These are phyloP conservation scores for Aegilops umbellulata DNA, from an alignment of 176 grass and related monocot species.

Conservation along the genomic window DNA sequence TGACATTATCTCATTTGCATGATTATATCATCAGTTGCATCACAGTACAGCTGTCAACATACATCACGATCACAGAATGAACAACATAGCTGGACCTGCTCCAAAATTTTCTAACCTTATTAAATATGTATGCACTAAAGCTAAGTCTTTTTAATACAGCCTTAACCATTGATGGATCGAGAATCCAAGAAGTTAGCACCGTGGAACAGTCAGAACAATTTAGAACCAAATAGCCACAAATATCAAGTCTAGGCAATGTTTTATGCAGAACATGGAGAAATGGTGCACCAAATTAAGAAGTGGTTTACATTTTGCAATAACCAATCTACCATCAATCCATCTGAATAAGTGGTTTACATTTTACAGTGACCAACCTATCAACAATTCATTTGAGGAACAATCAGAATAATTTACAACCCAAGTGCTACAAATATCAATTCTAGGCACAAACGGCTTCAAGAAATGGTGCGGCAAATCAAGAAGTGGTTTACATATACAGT, in stretches of 20 bases:
- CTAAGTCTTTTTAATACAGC: background rate
- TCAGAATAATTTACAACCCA: background rate
- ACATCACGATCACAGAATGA: background rate
- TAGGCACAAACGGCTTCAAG: background rate
- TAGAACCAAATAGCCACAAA: background rate
- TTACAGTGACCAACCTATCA: background rate
- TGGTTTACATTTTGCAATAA: background rate
- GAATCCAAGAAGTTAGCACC: background rate
- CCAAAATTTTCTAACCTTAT: background rate
- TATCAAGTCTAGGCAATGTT: background rate
- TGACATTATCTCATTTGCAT: background rate
- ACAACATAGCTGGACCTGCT: background rate
- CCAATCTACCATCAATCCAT: background rate
- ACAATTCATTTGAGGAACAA: background rate
- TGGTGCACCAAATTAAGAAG: background rate
- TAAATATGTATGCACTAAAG: background rate
- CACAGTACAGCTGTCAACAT: background rate
- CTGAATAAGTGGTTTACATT: background rate
- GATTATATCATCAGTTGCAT: background rate
- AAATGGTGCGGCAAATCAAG: background rate
- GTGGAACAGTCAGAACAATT: background rate
- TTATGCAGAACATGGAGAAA: conserved; percentile 2
- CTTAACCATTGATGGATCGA: background rate
- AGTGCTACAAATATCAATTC: background rate
- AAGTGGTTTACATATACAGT: background rate